phyloP scores from a whole-genome alignment of 2,329 filamentous ascomycete genomes.

The Paraphaeosphaeria sporulosa region DNA sequence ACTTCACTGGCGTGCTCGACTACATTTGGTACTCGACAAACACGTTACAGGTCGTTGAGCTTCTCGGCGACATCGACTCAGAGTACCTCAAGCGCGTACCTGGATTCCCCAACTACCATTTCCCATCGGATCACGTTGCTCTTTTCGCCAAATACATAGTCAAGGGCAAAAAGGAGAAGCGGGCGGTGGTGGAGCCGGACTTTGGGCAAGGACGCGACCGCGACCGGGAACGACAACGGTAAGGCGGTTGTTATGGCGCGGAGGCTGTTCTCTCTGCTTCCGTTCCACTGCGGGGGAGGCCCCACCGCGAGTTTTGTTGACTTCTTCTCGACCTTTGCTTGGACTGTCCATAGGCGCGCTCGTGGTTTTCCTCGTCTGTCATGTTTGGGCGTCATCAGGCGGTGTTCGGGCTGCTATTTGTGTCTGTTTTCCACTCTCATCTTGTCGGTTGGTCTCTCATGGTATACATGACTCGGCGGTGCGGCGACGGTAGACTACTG shows the following conservation, averaged over 20 bases:
- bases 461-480: conserved; percentile 32
- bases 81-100: conserved; percentile 86
- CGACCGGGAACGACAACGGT: conserved; percentile 40
- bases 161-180: conserved; percentile 83
- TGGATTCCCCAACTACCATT: conserved; percentile 93
- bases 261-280: not conserved
- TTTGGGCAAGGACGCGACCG: conserved; percentile 46
- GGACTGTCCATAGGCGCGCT: conserved; percentile 42
- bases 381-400: conserved; percentile 41
- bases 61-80: conserved; percentile 86
- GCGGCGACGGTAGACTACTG: conserved; percentile 27
- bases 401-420: conserved; percentile 41
- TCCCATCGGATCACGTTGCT: conserved; percentile 90
- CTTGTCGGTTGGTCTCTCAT: conserved; percentile 28
- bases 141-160: conserved; percentile 89
- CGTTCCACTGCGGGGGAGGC: not conserved
- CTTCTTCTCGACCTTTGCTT: conserved; percentile 28
- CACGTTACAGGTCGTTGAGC: conserved; percentile 79
- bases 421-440: conserved; percentile 21
- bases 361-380: conserved; percentile 32
- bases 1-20: conserved; percentile 91
- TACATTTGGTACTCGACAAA: conserved; percentile 99
- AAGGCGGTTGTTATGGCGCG: conserved; percentile 15
- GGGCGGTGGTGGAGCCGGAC: conserved; percentile 47
- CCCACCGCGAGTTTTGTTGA: conserved; percentile 20